Evolutionary conservation across 768 basidiomycete genomes (phyloP), one percentile per base, ranked within the genome.

Genomic region (Cyclocybe cylindracea): DNA sequence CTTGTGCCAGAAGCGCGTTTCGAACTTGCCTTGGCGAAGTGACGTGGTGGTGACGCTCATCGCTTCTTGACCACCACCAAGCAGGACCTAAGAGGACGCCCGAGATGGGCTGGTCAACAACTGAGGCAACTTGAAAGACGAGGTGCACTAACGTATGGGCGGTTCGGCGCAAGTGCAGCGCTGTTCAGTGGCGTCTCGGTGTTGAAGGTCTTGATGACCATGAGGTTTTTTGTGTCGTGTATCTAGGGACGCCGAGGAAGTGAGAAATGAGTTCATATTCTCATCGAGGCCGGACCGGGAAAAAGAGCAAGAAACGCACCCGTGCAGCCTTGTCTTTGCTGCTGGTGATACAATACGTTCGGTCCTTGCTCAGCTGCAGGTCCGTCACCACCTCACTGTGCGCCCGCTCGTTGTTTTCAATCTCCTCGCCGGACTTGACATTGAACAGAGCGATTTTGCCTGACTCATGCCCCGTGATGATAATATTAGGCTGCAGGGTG

Each of bases 11-110:
- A 99, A 98, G 36, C 94, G 81, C 9, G 94, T 92, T 73, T 98
- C 97, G 68, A 99, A 99, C 71, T 98, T 97, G 16, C 96, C 97
- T 68, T 97, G 92, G 46, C 97, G 85, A 18, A 85, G 63, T 2
- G 93, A 94, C 1, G 96, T 98, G 7, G 94, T 98, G 10, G 97
- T 98, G 45, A 98, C 97, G 62, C 76, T 86, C 93, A 94, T 96
- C 4, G 97, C 97, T 66, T 97, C 96, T 71, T 98, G 97, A 39
- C 97, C 97, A 69, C 97, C 96, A 39, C 97, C 97, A 18, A 97
- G 77, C 32, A 98, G 81, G 39, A 95, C 80, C 91, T 94, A 50
- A 43, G 32, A 38, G 33, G 38, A 48, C 36, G 8, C 29, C 36
- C 9, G 16, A 18, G 39, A 47, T 19, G 48, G 29, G 18, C 14